Conservation (phyloP, 371 early-diverging fungal genomes). For the Mucor lusitanicus region DNA sequence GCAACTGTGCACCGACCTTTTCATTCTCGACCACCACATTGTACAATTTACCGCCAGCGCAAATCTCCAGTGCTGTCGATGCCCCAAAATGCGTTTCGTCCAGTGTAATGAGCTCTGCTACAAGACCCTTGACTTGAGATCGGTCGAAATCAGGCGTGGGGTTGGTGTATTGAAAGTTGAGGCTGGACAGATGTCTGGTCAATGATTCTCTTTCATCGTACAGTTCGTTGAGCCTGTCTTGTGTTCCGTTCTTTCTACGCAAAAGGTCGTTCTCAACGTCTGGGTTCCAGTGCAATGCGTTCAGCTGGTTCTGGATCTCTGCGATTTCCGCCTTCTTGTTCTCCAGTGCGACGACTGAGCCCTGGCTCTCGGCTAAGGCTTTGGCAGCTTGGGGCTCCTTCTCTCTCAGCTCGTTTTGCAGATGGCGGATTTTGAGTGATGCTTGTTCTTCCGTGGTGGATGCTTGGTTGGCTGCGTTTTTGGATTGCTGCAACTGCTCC, state of each 20-base stretch:
- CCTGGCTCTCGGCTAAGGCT: constrained; percentile 54
- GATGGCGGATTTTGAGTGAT: constrained; percentile 68
- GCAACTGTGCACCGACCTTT: constrained; percentile 79
- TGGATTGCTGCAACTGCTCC: constrained; percentile 85
- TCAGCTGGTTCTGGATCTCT: constrained; percentile 26
- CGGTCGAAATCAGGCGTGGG: constrained; percentile 89
- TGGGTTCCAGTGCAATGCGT: constrained; percentile 55
- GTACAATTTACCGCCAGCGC: constrained; percentile 91
- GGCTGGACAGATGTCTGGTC: constrained; percentile 52
- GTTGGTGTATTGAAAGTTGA: constrained; percentile 73
- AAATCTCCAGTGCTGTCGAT: constrained; percentile 87
- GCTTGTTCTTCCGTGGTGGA: constrained; percentile 73
- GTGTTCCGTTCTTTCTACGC: constrained; percentile 32
- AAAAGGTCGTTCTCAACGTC: constrained; percentile 46
- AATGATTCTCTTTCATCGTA: constrained; percentile 51
- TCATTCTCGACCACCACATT: constrained; percentile 97
- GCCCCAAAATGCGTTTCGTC: constrained; percentile 62
- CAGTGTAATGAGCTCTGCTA: constrained; percentile 85
- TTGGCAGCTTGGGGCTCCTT: constrained; percentile 52
- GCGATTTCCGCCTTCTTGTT: constrained; percentile 45
- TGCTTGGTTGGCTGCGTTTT: constrained; percentile 56
- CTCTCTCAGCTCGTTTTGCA: constrained; percentile 64
- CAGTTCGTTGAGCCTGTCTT: constrained; percentile 36
- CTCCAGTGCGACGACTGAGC: constrained; percentile 47
- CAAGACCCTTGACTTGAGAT: constrained; percentile 86